These are phyloP conservation scores for Puccinia sorghi DNA, from an alignment of 1,284 basidiomycete species.

Conservation along the genomic window DNA sequence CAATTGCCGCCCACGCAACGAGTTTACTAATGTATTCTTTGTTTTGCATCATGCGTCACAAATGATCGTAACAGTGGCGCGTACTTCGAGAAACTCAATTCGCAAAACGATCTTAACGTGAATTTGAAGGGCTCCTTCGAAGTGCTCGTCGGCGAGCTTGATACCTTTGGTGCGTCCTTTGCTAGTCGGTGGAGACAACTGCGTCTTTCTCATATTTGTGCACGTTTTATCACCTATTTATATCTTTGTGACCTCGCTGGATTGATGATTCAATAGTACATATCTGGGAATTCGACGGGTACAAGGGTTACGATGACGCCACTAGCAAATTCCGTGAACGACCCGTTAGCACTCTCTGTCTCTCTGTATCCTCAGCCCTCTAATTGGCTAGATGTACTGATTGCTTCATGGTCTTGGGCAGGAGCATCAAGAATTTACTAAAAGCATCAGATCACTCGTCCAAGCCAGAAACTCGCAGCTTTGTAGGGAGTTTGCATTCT, in stretches of 20 bases:
- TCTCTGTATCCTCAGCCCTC: not conserved
- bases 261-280: slow-evolving; percentile 18
- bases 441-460: slow-evolving; percentile 35
- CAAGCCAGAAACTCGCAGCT: slow-evolving; percentile 52
- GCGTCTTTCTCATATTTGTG: not conserved
- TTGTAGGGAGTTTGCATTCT: slow-evolving; percentile 89
- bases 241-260: not conserved
- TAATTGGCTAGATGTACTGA: not conserved
- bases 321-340: slow-evolving; percentile 36
- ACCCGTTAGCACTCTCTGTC: slow-evolving; percentile 13
- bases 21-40: not conserved
- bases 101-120: slow-evolving; percentile 40
- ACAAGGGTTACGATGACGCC: slow-evolving; percentile 43
- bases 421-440: slow-evolving; percentile 38
- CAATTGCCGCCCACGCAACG: not conserved
- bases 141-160: slow-evolving; percentile 41
- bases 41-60: not conserved
- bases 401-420: not conserved
- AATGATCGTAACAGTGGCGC: slow-evolving; percentile 18
- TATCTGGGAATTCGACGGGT: slow-evolving; percentile 46
- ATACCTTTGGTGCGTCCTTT: slow-evolving; percentile 35
- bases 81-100: slow-evolving; percentile 35
- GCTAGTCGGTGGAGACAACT: not conserved
- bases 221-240: not conserved
- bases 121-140: slow-evolving; percentile 48